phyloP scores from a whole-genome alignment of 345 rosid species.

The Brassica juncea region DNA sequence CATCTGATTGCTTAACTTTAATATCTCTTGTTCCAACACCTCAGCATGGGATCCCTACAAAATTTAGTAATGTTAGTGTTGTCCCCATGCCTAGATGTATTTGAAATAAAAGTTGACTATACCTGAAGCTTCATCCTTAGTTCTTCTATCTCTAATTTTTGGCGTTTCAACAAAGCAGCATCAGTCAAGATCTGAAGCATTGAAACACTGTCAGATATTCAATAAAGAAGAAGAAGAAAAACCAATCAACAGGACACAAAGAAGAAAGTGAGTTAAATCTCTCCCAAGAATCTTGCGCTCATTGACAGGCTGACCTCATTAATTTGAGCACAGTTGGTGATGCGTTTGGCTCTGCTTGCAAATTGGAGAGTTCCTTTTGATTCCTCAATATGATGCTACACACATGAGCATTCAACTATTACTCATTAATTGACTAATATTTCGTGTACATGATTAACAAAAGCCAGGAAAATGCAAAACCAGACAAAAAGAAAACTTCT shows the following conservation, averaged over 20 bases:
- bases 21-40: slow-evolving; percentile 86
- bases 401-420: background rate
- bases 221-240: background rate
- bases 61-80: slow-evolving; percentile 5
- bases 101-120: slow-evolving; percentile 20
- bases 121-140: slow-evolving; percentile 84
- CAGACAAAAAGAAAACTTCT: background rate
- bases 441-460: background rate
- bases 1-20: slow-evolving; percentile 88
- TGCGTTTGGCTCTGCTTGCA: slow-evolving; percentile 96
- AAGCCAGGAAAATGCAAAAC: background rate
- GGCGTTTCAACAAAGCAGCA: slow-evolving; percentile 88
- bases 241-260: background rate
- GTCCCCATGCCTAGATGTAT: slow-evolving; percentile 10
- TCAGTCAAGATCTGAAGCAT: slow-evolving; percentile 80
- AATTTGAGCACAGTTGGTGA: slow-evolving; percentile 94
- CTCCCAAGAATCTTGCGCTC: background rate
- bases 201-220: slow-evolving; percentile 35
- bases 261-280: background rate
- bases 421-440: background rate
- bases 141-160: slow-evolving; percentile 92
- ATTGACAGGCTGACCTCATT: slow-evolving; percentile 62
- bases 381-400: slow-evolving; percentile 91
- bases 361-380: slow-evolving; percentile 92
- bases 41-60: slow-evolving; percentile 87